Evolutionary conservation across 2,329 filamentous ascomycete species (phyloP), one percentile per base, ranked within the genome.

Genomic region (Davidsoniella eucalypti): DNA sequence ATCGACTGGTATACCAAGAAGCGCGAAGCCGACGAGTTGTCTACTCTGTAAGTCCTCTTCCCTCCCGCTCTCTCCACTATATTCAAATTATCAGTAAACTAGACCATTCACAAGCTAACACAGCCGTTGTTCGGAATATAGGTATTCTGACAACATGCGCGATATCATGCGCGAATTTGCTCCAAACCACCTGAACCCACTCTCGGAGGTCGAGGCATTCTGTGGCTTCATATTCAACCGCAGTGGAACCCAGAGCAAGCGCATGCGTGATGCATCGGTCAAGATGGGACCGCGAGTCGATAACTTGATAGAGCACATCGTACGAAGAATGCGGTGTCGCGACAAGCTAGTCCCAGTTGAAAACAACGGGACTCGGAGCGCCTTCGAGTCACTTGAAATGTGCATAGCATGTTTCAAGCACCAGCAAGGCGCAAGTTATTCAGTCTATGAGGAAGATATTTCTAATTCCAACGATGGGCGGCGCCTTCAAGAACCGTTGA

Each of bases 221-320:
- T 72, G 72, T 21, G 74, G 73, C 7, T 68, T 65, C n/a, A 68
- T 77, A n/a, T 60, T 75, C 39, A 75, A 71, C 59, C 71, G 67
- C 54, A 61, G 59, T 0, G 72, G 72, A 0, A 56, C 62, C 0
- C 73, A 73, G 58, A 73, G 68, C 0, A 61, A 63, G 8, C 67
- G 70, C 2, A 71, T 76, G 55, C 67, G 71, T 2, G 73, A 77
- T 44, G 63, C 64, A 2, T 75, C 72, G 2, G 61, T 67, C 44
- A 70, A 70, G 55, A 64, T 77, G 17, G 69, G 67, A 49, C 71
- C 74, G 12, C 70, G 71, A 44, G 74, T 70, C 44, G 69, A 72
- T 41, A 64, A 67, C 7, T 64, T 72, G 41, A 61, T 68, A 12
- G 59, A 62, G 2, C 70, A 64, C 62, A 62, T 67, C 8, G 62